Conservation (phyloP, 176 grass and related monocot species). For the Zoysia pacifica region DNA sequence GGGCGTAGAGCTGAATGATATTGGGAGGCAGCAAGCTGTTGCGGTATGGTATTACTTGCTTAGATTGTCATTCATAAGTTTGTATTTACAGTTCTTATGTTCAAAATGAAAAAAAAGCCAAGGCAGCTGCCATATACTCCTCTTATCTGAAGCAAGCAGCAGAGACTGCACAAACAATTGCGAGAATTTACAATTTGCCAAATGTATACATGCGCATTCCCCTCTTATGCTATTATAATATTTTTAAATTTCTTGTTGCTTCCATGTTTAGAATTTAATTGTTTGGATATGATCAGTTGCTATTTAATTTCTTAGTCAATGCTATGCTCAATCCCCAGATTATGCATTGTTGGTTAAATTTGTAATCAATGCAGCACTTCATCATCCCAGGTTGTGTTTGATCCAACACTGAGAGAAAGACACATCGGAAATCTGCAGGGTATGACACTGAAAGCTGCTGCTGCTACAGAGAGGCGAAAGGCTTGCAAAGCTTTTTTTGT, state of each 20-base stretch:
- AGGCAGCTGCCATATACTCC: constrained; percentile 61
- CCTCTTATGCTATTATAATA: not conserved
- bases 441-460: too few relatives aligned
- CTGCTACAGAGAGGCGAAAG: too few relatives aligned
- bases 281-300: too few relatives aligned
- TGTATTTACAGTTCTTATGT: constrained; percentile 39
- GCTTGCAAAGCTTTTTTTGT: too few relatives aligned
- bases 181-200: constrained; percentile 51
- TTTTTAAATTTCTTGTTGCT: not conserved
- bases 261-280: not conserved
- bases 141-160: constrained; percentile 77
- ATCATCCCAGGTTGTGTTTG: not conserved
- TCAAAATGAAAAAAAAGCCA: constrained; percentile 37
- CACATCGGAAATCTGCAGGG: too few relatives aligned
- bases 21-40: not conserved
- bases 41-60: constrained; percentile 55
- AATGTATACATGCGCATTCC: constrained; percentile 48
- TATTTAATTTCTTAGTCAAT: too few relatives aligned
- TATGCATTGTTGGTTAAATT: constrained; percentile 19
- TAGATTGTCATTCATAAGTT: not conserved
- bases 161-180: constrained; percentile 39
- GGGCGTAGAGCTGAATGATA: too few relatives aligned
- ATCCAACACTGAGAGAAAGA: too few relatives aligned
- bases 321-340: too few relatives aligned
- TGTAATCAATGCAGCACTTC: not conserved